These are phyloP conservation scores for Dryadomyces quercus-mongolicae DNA, from an alignment of 2,329 filamentous ascomycete genomes.

Conservation along the genomic window DNA sequence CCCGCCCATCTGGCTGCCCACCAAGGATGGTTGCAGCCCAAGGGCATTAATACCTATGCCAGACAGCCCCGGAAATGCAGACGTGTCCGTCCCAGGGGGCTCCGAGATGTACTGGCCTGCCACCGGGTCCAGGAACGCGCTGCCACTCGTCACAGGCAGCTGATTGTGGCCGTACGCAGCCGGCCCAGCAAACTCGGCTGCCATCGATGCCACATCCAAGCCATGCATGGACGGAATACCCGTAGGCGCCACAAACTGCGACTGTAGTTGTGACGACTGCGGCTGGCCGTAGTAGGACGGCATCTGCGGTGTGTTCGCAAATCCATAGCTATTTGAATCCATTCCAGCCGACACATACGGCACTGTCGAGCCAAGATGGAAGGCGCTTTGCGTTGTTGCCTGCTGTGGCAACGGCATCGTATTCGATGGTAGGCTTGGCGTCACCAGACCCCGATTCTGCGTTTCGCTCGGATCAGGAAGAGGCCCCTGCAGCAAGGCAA, in stretches of 20 bases:
- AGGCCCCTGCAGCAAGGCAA: conserved; percentile 11
- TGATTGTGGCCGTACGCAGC: conserved; percentile 12
- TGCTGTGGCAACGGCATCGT: conserved; percentile 1
- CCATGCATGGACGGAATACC: conserved; percentile 12
- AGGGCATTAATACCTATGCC: conserved; percentile 18
- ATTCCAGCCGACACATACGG: background rate
- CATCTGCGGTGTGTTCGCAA: background rate
- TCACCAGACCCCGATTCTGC: background rate
- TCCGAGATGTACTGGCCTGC: conserved; percentile 20
- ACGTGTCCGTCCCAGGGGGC: conserved; percentile 20
- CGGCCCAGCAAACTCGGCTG: conserved; percentile 7
- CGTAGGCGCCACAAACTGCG: background rate
- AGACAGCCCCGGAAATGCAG: conserved; percentile 19
- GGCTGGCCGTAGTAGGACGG: conserved; percentile 7
- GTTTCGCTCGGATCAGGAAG: conserved; percentile 1
- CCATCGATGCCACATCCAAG: conserved; percentile 11
- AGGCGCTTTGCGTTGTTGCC: background rate
- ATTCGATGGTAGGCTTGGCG: conserved; percentile 5
- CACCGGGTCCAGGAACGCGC: conserved; percentile 8
- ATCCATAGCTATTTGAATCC: background rate
- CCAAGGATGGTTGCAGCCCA: conserved; percentile 22
- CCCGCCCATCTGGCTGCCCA: conserved; percentile 13
- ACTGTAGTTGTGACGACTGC: background rate
- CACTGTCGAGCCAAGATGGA: conserved; percentile 6
- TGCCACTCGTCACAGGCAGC: conserved; percentile 20